phyloP scores from a whole-genome alignment of 805 yeast species.

The Barnettozyma sucrosica region DNA sequence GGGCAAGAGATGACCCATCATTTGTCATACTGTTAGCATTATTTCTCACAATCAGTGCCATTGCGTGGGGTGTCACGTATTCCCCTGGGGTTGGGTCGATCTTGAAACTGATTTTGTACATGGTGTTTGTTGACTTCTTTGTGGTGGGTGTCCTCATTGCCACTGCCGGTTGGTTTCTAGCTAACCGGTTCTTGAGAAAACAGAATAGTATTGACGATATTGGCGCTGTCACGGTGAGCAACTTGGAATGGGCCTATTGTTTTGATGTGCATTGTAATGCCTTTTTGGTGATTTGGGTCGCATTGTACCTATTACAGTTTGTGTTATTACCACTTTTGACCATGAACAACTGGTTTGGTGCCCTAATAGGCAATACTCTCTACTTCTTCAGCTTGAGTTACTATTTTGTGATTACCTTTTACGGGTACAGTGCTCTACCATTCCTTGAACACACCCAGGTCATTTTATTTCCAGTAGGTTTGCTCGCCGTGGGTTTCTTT shows the following conservation, averaged over 20 bases:
- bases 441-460: constrained; percentile 59
- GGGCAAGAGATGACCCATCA: constrained; percentile 92
- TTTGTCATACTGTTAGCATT: constrained; percentile 69
- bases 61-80: constrained; percentile 88
- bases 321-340: constrained; percentile 66
- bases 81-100: constrained; percentile 58
- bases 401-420: constrained; percentile 74
- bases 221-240: constrained; percentile 30
- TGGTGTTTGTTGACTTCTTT: constrained; percentile 82
- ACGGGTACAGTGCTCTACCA: constrained; percentile 80
- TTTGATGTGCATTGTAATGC: constrained; percentile 92
- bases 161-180: constrained; percentile 65
- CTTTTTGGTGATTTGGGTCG: constrained; percentile 74
- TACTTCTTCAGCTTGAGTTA: constrained; percentile 70
- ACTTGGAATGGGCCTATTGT: constrained; percentile 89
- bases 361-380: constrained; percentile 70
- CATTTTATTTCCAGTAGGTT: constrained; percentile 58
- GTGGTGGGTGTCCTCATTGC: constrained; percentile 64
- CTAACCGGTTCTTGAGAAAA: constrained; percentile 57
- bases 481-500: constrained; percentile 52
- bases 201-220: constrained; percentile 23
- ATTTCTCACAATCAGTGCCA: constrained; percentile 64
- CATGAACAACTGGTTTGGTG: constrained; percentile 57
- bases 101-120: constrained; percentile 62
- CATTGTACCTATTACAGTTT: constrained; percentile 69